Evolutionary conservation across 2,329 filamentous ascomycete species (phyloP), one percentile per base, ranked within the genome.

Genomic region (Teratosphaeria epicoccoides): DNA sequence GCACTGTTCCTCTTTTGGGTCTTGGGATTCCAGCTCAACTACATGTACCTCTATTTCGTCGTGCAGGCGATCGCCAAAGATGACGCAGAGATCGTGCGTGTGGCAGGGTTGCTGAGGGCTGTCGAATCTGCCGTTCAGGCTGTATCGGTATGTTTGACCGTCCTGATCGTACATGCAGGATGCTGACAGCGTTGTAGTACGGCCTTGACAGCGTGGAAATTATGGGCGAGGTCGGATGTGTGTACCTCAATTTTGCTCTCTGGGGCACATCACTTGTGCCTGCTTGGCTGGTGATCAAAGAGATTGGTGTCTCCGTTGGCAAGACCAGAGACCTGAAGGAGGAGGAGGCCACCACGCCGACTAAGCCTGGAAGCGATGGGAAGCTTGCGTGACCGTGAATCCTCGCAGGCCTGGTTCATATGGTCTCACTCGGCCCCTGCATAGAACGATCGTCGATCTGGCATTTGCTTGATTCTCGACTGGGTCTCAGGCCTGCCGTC

Each of bases 101-200:
- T 84, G 60, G 78, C 84, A 0, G 83, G 82, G 0, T 67, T 88
- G 11, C 71, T 88, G 2, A 75, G 84, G 51, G 85, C 82, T 1
- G 85, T 82, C 0, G 84, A 88, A 66, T 86, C 82, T 1, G 85
- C 82, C 0, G 84, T 82, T 70, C 85, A 88, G 63, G 84, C 84
- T 6, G 68, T 88, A 14, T 85, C 82, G 60, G 72, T 75, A 61
- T 59, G 72, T 45, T 5, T 17, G 67, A 47, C 7, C 17, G 9
- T 48, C 14, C 6, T 5, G 9, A 25, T 22, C n/a, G 3, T n/a
- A 22, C 17, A 12, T 20, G 9, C 22, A 22, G 28, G 29, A 29
- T 12, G 45, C 29, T 46, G 29, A 24, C 37, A 20, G 3, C 7
- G n/a, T 17, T 6, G n/a, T 43, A 75, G 70, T 88, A 88, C 54